These are phyloP conservation scores for Beta corolliflora DNA, from an alignment of 179 eudicot species.

Conservation along the genomic window DNA sequence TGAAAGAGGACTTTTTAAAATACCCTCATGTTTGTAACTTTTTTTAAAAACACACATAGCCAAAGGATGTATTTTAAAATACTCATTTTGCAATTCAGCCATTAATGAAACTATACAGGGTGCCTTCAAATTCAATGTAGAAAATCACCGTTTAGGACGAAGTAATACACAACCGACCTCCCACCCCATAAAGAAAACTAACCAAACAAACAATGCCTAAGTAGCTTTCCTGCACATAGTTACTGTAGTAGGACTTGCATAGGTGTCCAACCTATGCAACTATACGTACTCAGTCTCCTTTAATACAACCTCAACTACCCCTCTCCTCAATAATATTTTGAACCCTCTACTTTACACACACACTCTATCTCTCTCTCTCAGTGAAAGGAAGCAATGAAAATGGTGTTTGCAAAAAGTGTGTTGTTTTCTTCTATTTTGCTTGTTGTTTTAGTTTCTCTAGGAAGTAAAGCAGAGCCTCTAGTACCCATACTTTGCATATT, in stretches of 20 bases:
- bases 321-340: not conserved
- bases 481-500: constrained; percentile 72
- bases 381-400: not conserved
- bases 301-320: constrained; percentile 18
- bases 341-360: not conserved
- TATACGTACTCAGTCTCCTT: constrained; percentile 10
- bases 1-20: no score
- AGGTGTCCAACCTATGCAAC: constrained; percentile 3
- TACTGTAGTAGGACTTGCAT: not conserved
- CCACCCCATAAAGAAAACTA: not conserved
- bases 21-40: no score
- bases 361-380: not conserved
- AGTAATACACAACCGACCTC: no score
- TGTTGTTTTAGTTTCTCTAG: constrained; percentile 1
- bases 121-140: no score
- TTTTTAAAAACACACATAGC: no score
- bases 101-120: no score
- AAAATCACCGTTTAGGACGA: no score
- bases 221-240: not conserved
- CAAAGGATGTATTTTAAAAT: no score
- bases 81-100: no score
- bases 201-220: not conserved
- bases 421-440: constrained; percentile 14
- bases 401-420: constrained; percentile 20
- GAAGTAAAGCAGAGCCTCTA: constrained; percentile 51